phyloP scores from a whole-genome alignment of 768 basidiomycete species.

The Sistotremastrum suecicum region DNA sequence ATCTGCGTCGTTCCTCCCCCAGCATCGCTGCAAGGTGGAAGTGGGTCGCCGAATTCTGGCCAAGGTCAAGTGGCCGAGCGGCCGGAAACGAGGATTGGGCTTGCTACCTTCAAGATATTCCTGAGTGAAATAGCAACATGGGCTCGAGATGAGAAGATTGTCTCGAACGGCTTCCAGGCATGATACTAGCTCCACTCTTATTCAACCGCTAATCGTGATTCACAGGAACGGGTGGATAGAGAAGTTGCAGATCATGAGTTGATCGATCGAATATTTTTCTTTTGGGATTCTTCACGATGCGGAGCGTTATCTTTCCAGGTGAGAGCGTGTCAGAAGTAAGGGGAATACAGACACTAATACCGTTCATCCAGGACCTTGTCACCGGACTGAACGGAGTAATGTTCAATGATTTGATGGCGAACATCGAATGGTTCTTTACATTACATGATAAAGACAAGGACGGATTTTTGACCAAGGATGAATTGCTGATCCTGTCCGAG shows the following conservation, averaged over 20 bases:
- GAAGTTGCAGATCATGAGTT: conserved; percentile 93
- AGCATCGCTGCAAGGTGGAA: conserved; percentile 28
- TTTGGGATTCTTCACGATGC: conserved; percentile 75
- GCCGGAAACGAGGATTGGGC: conserved; percentile 79
- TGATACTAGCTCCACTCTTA: conserved; percentile 1
- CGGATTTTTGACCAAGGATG: conserved; percentile 89
- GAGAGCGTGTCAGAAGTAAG: conserved; percentile 7
- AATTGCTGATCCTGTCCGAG: conserved; percentile 89
- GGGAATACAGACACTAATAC: conserved; percentile 5
- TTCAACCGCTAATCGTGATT: not conserved
- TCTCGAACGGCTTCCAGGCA: conserved; percentile 85
- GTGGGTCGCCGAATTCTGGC: conserved; percentile 31
- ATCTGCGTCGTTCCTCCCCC: conserved; percentile 60
- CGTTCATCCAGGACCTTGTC: conserved; percentile 58
- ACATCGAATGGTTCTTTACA: conserved; percentile 98
- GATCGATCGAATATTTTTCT: conserved; percentile 85
- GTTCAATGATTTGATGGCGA: conserved; percentile 96
- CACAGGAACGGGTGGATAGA: conserved; percentile 73
- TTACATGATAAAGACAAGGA: conserved; percentile 95
- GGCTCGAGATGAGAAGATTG: conserved; percentile 89
- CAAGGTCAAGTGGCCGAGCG: conserved; percentile 43
- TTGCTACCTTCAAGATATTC: conserved; percentile 78
- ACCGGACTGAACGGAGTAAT: conserved; percentile 82
- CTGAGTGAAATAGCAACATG: conserved; percentile 88
- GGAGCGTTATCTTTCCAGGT: conserved; percentile 89